A percentile compares a stretch with the other conserved stretches of the same genome.
Evolutionary conservation across 2,329 filamentous ascomycete genomes (phyloP).

Genomic region (Ascomycota sp.): DNA sequence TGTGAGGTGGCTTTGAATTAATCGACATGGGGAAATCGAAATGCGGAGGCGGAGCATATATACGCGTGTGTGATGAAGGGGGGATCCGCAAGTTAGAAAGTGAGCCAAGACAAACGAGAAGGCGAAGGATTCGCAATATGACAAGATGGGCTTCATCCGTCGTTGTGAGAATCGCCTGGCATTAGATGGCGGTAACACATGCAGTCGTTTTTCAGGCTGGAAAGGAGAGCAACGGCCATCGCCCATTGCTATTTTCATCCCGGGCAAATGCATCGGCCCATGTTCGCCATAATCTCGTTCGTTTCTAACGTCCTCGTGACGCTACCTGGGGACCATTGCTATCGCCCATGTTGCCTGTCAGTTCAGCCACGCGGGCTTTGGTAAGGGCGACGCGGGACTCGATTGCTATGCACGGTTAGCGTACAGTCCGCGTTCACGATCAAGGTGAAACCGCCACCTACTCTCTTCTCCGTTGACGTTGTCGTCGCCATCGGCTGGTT

Average conservation of each 20-base stretch:
- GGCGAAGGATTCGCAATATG: constrained; percentile 1
- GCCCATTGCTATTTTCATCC: no score
- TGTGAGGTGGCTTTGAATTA: constrained; percentile 4
- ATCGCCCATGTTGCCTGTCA: constrained; percentile 68
- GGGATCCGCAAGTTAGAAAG: not conserved
- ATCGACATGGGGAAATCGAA: constrained; percentile 3
- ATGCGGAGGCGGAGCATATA: constrained; percentile 1
- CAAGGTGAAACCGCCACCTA: constrained; percentile 30
- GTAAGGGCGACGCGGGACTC: constrained; percentile 93
- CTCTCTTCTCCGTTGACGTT: constrained; percentile 93
- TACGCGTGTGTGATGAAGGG: no score
- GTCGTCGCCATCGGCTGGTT: constrained; percentile 47
- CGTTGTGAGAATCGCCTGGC: no score
- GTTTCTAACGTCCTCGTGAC: constrained; percentile 6
- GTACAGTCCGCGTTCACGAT: no score
- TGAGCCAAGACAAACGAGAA: constrained; percentile 2
- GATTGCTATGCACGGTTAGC: constrained; percentile 62
- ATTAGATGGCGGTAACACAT: no score
- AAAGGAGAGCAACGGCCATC: no score
- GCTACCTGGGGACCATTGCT: constrained; percentile 14
- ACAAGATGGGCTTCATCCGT: constrained; percentile 1
- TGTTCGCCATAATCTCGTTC: no score
- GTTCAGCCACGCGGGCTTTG: constrained; percentile 86
- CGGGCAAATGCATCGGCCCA: no score
- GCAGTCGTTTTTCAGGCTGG: no score